Base-by-base conservation (phyloP, 495 filamentous ascomycete species). In the Penicillium atrosanguineum region DNA sequence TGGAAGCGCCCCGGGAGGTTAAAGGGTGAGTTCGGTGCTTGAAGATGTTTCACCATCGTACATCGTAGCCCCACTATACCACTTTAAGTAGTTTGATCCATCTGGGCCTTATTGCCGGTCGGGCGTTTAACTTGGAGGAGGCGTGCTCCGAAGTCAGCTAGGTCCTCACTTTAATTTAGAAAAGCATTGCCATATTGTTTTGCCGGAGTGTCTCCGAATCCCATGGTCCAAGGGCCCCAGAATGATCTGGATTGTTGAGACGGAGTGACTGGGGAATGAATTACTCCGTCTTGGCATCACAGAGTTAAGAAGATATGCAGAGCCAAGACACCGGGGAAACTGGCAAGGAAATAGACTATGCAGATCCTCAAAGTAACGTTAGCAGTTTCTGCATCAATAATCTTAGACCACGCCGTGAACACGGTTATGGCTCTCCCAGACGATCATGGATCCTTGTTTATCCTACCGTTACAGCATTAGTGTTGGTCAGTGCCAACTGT, bases 1-100 rank as follows among this genome's bases (percentile, higher is more conserved):
- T 39, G 48, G 25, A 25, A 47, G 46, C 40, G 41, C 9, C 52
- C 39, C 16, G 26, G 12, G 43, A 38, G 25, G 50, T 45, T 54
- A 31, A 50, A 59, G 47, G 45, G 51, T 55, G 34, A 40, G 29
- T 29, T 42, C 48, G 50, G 59, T 52, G 55, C 47, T 16, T 60
- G 62, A 56, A 52, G 28, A 44, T 58, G 61, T 65, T 57, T 65
- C 62, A 65, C 29, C 21, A 44, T 50, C 8, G 19, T 14, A 43
- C 28, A 46, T 37, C 46, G n/a, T 36, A 6, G 58, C 49, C 53
- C 62, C 62, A 64, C 61, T 23, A n/a, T 45, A 18, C 57, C 36
- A 37, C 18, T 55, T 57, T 20, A 26, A 60, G 52, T 54, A 47
- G 41, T 21, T 16, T 40, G 45, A 0, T 44, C 44, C 34, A 42